A percentile compares a stretch with the other conserved stretches of the same genome.
Conservation (phyloP, 495 filamentous ascomycete species). For the Astrothelium subdiscretum region DNA sequence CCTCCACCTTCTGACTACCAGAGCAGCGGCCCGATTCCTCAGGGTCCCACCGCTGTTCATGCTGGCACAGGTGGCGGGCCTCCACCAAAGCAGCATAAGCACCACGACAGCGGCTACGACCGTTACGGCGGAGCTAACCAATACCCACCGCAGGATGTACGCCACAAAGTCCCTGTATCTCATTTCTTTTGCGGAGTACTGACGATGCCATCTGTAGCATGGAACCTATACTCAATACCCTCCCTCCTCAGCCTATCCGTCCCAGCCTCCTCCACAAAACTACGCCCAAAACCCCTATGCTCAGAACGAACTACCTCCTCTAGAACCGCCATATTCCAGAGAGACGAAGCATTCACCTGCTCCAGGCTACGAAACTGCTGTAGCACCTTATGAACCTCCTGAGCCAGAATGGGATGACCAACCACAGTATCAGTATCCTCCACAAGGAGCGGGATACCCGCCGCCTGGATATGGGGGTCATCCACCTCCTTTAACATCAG, state of each 20-base stretch:
- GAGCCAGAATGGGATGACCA: constrained; percentile 1
- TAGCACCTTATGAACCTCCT: background rate
- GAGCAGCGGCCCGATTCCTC: background rate
- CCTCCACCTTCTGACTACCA: background rate
- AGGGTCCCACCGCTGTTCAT: background rate
- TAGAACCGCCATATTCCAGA: background rate
- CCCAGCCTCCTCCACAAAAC: background rate
- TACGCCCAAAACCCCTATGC: background rate
- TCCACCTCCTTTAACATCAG: background rate
- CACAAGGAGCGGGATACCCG: background rate
- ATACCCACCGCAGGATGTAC: background rate
- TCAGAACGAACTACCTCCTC: background rate
- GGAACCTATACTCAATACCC: background rate
- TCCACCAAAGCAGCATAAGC: background rate
- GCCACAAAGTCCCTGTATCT: background rate
- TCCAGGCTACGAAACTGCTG: background rate
- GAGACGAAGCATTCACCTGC: background rate
- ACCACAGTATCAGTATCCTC: background rate
- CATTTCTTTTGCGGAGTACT: background rate
- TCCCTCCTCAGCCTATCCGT: background rate
- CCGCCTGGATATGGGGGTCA: background rate
- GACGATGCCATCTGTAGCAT: background rate
- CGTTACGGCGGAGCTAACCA: constrained; percentile 1
- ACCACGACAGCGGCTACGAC: constrained; percentile 1
- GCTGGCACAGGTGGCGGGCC: background rate